Base-by-base conservation (phyloP, 306 rosid species). In the Cicer chorassanicum region DNA sequence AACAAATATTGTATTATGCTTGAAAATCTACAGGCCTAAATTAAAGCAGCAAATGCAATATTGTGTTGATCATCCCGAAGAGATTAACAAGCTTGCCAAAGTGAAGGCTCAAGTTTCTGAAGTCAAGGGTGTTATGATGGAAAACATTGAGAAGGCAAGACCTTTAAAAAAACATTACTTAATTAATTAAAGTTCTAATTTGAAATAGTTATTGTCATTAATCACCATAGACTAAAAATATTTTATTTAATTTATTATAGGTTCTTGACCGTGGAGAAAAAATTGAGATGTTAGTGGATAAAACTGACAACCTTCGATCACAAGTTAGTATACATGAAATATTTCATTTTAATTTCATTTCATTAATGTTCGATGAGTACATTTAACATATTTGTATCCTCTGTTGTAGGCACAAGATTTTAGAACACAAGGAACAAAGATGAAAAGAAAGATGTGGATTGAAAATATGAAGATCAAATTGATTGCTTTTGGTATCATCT, bases 51-150 rank as follows among this genome's bases (percentile, higher is more conserved):
- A 94, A 66, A 90, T 94, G 99, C 96, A 94, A 61, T 94, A 94
- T 40, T 92, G 96, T 72, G 84, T 86, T 71, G 97, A 94, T 77
- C 95, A 94, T 76, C 97, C 99, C 1, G 99, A 94, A 78, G 99
- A 94, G 90, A 94, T 94, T 48, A 94, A 72, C 87, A 94, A 94
- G 81, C 94, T 94, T 78, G 96, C 97, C 6, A 94, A 90, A 87
- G 99, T 94, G 76, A 92, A 94, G 85, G 96, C 97, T 76, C 99
- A 94, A 76, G 97, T 94, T 76, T 79, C 99, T 78, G 99, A 94
- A 87, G 99, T 94, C 46, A 94, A 91, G 87, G 97, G 97, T 83
- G 99, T 94, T 57, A 94, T 94, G 99, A 92, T 94, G 99, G 99
- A 94, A 79, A 94, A 94, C 78, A 94, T 94, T 74, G 99, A 92